Conservation (phyloP, 805 yeast genomes). For the Helenozyma rhizophorensis region DNA sequence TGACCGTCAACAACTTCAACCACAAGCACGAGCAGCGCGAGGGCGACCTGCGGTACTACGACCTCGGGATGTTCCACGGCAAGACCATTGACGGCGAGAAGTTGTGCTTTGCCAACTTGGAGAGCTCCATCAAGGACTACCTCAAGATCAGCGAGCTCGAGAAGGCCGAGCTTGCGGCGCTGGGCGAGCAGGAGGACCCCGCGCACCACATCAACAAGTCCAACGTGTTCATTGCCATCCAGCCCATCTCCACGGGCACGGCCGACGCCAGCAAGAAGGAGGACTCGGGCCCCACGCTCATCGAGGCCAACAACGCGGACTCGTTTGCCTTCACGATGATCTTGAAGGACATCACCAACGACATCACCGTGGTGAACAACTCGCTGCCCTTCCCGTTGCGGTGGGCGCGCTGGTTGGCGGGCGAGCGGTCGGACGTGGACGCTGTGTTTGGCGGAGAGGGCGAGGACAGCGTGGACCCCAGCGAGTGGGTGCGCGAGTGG, state of each 20-base stretch:
- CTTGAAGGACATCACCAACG: slow-evolving; percentile 74
- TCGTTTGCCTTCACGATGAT: slow-evolving; percentile 74
- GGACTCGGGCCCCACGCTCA: slow-evolving; percentile 27
- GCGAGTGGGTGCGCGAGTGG: slow-evolving; percentile 45
- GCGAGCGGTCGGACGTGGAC: slow-evolving; percentile 25
- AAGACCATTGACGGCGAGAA: slow-evolving; percentile 81
- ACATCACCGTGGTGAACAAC: slow-evolving; percentile 65
- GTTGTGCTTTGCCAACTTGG: slow-evolving; percentile 82
- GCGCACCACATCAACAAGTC: slow-evolving; percentile 37
- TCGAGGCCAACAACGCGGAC: slow-evolving; percentile 44
- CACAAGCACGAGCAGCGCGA: slow-evolving; percentile 23
- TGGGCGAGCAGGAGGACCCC: slow-evolving; percentile 16
- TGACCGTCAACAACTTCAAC: slow-evolving; percentile 50
- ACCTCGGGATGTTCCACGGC: slow-evolving; percentile 71
- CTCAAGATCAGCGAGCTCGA: slow-evolving; percentile 22
- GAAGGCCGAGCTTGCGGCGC: slow-evolving; percentile 16
- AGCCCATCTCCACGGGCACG: slow-evolving; percentile 41
- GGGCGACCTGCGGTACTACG: slow-evolving; percentile 25
- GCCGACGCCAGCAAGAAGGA: slow-evolving; percentile 8
- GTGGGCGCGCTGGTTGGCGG: slow-evolving; percentile 93
- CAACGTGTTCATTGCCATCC: slow-evolving; percentile 65
- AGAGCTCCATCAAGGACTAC: slow-evolving; percentile 55
- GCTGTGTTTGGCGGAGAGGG: slow-evolving; percentile 16
- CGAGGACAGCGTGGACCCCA: slow-evolving; percentile 29
- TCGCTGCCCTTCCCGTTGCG: slow-evolving; percentile 87